Percentiles rank a stretch among this genome's conserved stretches.
These are phyloP conservation scores for Arthroderma sp. DNA, from an alignment of 2,329 filamentous ascomycete genomes.

Conservation along the genomic window DNA sequence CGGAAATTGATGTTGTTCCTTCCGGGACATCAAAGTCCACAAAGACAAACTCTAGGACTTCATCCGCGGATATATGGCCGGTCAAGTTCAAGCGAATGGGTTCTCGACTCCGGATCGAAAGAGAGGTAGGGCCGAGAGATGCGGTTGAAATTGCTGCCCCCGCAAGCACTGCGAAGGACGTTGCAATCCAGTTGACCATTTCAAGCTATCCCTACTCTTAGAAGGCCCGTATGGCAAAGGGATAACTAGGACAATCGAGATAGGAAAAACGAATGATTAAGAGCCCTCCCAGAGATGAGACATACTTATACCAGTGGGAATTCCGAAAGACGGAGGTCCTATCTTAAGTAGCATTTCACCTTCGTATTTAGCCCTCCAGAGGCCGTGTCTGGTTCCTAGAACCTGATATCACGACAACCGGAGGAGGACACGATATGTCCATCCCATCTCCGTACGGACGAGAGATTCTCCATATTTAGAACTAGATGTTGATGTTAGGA, in stretches of 20 bases:
- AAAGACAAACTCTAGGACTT: slow-evolving; percentile 18
- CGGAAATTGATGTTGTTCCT: slow-evolving; percentile 15
- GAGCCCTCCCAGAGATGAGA: not conserved
- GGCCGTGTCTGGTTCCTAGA: not conserved
- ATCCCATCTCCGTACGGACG: not conserved
- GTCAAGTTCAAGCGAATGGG: slow-evolving; percentile 14
- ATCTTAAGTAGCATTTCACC: not conserved
- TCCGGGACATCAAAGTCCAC: slow-evolving; percentile 15
- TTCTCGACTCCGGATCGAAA: not conserved
- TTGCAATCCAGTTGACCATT: not conserved
- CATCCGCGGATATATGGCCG: slow-evolving; percentile 15
- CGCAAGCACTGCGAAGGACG: not conserved
- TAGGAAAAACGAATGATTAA: not conserved
- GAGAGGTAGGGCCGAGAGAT: not conserved
- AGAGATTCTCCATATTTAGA: not conserved
- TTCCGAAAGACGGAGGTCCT: not conserved
- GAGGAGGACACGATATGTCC: no score
- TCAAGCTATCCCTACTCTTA: not conserved
- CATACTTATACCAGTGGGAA: not conserved
- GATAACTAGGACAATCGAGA: no score
- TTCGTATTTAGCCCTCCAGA: not conserved
- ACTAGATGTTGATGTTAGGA: not conserved
- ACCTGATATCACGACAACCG: no score
- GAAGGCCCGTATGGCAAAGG: not conserved
- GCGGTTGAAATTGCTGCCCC: not conserved